Base-by-base conservation (phyloP, 2,329 filamentous ascomycete genomes). In the Blumeria hordei region DNA sequence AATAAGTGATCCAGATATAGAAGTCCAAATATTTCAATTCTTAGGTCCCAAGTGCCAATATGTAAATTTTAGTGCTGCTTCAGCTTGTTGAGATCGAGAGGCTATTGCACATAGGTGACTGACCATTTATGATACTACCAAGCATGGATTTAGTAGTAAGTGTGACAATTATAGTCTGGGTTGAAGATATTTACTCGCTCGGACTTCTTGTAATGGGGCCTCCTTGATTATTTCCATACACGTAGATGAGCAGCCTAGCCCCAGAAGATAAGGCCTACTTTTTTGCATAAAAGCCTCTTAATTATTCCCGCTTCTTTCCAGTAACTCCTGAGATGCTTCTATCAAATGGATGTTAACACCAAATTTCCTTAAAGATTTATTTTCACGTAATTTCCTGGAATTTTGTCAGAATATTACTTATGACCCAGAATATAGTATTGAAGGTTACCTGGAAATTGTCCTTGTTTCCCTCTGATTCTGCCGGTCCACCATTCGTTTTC, bases 401-500 rank as follows among this genome's bases (percentile, higher is more conserved):
- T 7, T 37, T n/a, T 16, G 36, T 18, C 36, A 18, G 16, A 36
- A 1, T 16, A n/a, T 4, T 37, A 36, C 16, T 36, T 18, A 33
- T 21, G 6, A 32, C 21, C 28, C 16, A 16, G n/a, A 34, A 28
- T 32, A 54, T 36, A 43, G 10, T 32, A 43, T 18, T 12, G 33
- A 34, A 44, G 58, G 78, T 66, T 74, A 94, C 92, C 92, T 70
- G 92, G 92, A 67, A 98, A 98, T 65, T 96, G 90, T 32, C 92
- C 92, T 64, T 85, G 73, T 69, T 82, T 83, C 52, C 84, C 87
- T 57, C 83, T 74, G 55, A 94, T 66, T 65, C 79, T 85, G 39
- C 92, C 92, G 8, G 75, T 81, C 92, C 92, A 98, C 92, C 92
- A 98, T 68, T 98, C 92, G 62, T 98, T 96, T 54, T 86, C 81